Base-by-base conservation (phyloP, 352 stramenopile species). In the Pythium scleroteichum region DNA sequence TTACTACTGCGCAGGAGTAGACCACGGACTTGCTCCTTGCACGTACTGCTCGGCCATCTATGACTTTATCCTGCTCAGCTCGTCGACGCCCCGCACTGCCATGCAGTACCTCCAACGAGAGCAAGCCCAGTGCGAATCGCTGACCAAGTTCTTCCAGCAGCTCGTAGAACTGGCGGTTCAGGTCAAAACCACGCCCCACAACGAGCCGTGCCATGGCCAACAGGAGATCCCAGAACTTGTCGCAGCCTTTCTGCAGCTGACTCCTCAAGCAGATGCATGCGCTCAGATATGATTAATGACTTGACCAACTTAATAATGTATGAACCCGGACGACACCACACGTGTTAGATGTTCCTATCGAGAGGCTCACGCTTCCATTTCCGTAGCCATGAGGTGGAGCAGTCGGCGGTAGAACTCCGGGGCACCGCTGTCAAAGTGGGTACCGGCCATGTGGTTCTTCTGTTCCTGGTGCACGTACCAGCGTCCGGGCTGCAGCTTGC, bases 381-480 rank as follows among this genome's bases (percentile, higher is more conserved):
- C 53, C 27, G 24, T 53, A 14, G 62, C 62, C 19, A 69, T 45
- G 20, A 69, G 32, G 5, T 47, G 48, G 40, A 92, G 87, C 22
- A 92, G 70, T 48, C 73, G 87, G 26, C 60, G 74, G 60, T 80
- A 92, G 40, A 92, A 62, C 35, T 82, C 64, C 16, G 65, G 54
- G 1, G 80, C 77, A 35, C 85, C 78, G 49, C 68, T 68, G 56
- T 92, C 76, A 70, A 81, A 90, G 49, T 84, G 82, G 2, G 78
- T 92, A 5, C 82, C 80, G 3, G 77, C 72, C 26, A 92, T 54
- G 50, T 92, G 82, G 66, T 92, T 92, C 58, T 79, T 89, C 23
- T 75, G 68, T 13, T 90, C 64, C 26, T 79, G 78, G 39, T 92
- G 87, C 29, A 90, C 78, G 49, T 92, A 89, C 82, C 82, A 92